A percentile compares a stretch with the other conserved stretches of the same genome.
phyloP scores from a whole-genome alignment of 2,329 filamentous ascomycete species.

The Cytospora chrysosperma region DNA sequence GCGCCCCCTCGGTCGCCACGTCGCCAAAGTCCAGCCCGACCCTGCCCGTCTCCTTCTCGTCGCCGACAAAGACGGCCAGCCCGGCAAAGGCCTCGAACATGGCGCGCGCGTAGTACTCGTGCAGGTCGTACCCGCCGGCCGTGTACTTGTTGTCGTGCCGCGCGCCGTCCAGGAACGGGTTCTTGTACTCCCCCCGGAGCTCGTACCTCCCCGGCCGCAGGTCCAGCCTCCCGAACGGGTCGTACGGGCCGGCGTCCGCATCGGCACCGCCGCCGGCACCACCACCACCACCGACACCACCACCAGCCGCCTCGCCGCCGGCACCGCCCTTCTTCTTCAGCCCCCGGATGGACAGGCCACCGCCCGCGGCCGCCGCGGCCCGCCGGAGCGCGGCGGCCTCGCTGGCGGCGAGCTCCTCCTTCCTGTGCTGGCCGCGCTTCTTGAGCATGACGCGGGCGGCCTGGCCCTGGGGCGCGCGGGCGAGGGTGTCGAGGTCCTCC shows the following conservation, averaged over 20 bases:
- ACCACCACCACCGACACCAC: slow-evolving; percentile 35
- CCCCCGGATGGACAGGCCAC: slow-evolving; percentile 69
- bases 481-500: slow-evolving; percentile 70
- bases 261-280: slow-evolving; percentile 47
- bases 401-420: slow-evolving; percentile 34
- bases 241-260: slow-evolving; percentile 73
- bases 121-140: slow-evolving; percentile 79
- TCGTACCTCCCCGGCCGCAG: slow-evolving; percentile 69
- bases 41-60: slow-evolving; percentile 59
- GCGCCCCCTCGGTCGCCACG: slow-evolving; percentile 35
- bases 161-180: slow-evolving; percentile 68
- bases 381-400: slow-evolving; percentile 39
- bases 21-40: slow-evolving; percentile 35
- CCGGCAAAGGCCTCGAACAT: slow-evolving; percentile 90
- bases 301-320: slow-evolving; percentile 22
- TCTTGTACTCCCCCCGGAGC: slow-evolving; percentile 69
- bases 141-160: slow-evolving; percentile 64
- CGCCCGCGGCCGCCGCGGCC: slow-evolving; percentile 26
- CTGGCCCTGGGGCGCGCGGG: slow-evolving; percentile 54
- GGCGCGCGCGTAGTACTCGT: slow-evolving; percentile 77
- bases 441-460: slow-evolving; percentile 66
- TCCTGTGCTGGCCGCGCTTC: slow-evolving; percentile 61
- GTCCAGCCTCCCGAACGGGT: slow-evolving; percentile 78
- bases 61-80: slow-evolving; percentile 79
- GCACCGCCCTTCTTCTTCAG: slow-evolving; percentile 56